These are phyloP conservation scores for Pichia sp. DNA, from an alignment of 1,139 yeast species.

Conservation along the genomic window DNA sequence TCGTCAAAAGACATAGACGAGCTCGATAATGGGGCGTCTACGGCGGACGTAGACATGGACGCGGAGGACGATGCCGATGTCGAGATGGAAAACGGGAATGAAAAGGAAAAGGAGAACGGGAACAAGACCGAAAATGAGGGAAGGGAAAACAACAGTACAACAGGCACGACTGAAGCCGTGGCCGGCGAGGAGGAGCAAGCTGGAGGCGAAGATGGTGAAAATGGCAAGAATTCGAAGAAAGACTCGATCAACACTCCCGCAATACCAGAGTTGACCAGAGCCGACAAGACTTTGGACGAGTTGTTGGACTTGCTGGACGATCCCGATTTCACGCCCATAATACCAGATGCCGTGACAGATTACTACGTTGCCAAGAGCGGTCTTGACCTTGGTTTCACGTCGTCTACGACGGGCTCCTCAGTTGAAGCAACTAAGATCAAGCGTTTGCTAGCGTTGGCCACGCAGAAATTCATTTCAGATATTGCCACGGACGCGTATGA, in stretches of 20 bases:
- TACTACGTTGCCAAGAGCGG: slow-evolving; percentile 89
- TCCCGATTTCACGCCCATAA: slow-evolving; percentile 90
- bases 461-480: slow-evolving; percentile 91
- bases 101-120: neutral
- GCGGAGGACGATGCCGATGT: neutral
- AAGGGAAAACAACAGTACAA: neutral
- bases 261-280: slow-evolving; percentile 64
- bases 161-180: too few species aligned
- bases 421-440: slow-evolving; percentile 53
- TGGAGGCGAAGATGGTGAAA: neutral
- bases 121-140: neutral
- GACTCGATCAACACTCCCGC: slow-evolving; percentile 32
- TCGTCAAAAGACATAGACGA: slow-evolving; percentile 9
- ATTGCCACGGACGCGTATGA: slow-evolving; percentile 97
- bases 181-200: neutral
- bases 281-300: slow-evolving; percentile 84
- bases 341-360: slow-evolving; percentile 97
- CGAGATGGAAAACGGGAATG: neutral
- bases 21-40: slow-evolving; percentile 1
- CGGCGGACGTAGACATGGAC: slow-evolving; percentile 1
- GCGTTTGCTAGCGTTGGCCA: slow-evolving; percentile 84
- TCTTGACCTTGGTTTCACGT: slow-evolving; percentile 54
- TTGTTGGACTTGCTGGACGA: slow-evolving; percentile 86
- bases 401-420: slow-evolving; percentile 35
- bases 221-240: neutral